Conservation (phyloP, 176 grass and related monocot species). For the Cocos nucifera region DNA sequence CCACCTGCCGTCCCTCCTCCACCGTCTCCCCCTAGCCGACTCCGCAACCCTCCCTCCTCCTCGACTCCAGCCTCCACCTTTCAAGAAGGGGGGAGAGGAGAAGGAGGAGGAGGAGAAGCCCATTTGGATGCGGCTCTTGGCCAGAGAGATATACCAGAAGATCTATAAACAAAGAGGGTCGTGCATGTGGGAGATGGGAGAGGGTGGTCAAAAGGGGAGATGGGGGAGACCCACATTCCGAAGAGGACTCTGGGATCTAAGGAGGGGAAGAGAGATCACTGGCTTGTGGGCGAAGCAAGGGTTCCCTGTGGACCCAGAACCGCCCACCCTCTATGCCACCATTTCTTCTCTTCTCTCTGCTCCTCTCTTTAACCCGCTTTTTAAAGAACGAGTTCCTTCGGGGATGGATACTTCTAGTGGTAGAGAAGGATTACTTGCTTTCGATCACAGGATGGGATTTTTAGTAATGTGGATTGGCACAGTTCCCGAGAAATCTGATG, state of each 20-base stretch:
- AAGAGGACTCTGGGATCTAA: conserved; percentile 10
- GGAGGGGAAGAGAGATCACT: background rate
- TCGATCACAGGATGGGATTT: no score
- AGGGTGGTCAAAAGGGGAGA: conserved; percentile 9
- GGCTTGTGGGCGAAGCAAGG: conserved; percentile 28
- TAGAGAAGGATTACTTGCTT: no score
- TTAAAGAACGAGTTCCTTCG: no score
- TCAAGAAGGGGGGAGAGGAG: conserved; percentile 1
- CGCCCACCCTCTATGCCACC: conserved; percentile 16
- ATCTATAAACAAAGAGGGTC: background rate
- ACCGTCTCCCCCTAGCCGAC: no score
- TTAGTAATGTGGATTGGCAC: no score
- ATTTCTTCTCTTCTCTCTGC: conserved; percentile 7
- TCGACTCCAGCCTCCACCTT: background rate
- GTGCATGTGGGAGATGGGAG: background rate
- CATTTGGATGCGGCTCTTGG: background rate
- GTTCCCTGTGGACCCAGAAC: conserved; percentile 21
- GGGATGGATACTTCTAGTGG: no score
- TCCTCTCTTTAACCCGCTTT: background rate
- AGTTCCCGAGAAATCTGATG: no score
- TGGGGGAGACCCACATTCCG: conserved; percentile 8
- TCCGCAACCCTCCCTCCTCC: no score
- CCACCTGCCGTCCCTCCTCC: no score
- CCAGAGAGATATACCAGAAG: background rate
- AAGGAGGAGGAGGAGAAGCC: background rate